Conservation (phyloP, 78 protist genomes). For the Isochrysis galbana region DNA sequence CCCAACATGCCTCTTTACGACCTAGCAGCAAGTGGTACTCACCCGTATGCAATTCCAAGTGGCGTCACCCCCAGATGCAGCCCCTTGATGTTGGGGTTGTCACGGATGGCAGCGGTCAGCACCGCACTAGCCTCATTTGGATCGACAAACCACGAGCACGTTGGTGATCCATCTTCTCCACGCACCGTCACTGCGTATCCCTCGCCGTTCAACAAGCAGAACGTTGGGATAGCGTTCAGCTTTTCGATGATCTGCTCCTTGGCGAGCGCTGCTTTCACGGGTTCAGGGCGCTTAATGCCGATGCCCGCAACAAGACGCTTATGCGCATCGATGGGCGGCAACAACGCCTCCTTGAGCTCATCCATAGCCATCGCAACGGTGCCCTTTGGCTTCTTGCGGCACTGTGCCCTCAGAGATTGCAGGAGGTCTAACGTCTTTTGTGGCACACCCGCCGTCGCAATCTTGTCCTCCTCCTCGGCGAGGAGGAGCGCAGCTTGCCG, state of each 20-base stretch:
- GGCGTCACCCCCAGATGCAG: conserved; percentile 5
- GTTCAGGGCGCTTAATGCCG: neutral
- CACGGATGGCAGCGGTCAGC: neutral
- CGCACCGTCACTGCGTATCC: neutral
- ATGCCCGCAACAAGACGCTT: neutral
- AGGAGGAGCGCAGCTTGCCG: neutral
- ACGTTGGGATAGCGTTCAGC: neutral
- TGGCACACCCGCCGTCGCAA: neutral
- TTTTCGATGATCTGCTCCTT: neutral
- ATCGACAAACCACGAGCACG: neutral
- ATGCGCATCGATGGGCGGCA: neutral
- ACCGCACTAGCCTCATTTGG: neutral
- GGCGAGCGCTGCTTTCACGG: neutral
- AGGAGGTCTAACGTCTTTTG: neutral
- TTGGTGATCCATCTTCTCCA: neutral
- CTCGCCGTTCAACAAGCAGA: neutral
- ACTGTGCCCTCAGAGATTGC: neutral
- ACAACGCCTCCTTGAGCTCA: neutral
- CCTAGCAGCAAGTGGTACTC: too few species aligned
- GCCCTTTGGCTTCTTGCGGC: neutral
- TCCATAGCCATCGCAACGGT: neutral
- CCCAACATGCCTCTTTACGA: too few species aligned
- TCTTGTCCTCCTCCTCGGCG: neutral
- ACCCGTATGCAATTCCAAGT: neutral
- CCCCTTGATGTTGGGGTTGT: neutral